These are phyloP conservation scores for Epicoccum sorghinum DNA, from an alignment of 2,329 filamentous ascomycete species.

Conservation along the genomic window DNA sequence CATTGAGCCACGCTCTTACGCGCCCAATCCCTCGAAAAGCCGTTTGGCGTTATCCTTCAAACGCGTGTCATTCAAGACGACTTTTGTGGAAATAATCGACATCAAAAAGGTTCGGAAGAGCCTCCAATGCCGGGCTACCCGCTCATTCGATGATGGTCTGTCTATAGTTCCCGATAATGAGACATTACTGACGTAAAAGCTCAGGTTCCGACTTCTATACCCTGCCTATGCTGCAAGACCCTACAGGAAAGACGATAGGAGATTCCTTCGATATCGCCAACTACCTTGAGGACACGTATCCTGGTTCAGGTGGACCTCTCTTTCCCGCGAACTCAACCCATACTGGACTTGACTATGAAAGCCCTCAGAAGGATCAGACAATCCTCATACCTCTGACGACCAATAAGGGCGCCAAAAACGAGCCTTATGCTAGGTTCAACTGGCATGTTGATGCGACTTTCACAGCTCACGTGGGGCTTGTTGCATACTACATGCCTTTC, in stretches of 20 bases:
- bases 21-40: conserved; percentile 60
- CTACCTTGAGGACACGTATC: conserved; percentile 62
- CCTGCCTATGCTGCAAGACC: conserved; percentile 63
- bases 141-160: conserved; percentile 59
- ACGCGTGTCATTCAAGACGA: conserved; percentile 53
- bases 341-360: conserved; percentile 51
- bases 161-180: no score
- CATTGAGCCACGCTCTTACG: conserved; percentile 47
- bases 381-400: conserved; percentile 45
- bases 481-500: conserved; percentile 54
- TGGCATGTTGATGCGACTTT: conserved; percentile 62
- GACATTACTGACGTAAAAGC: background rate
- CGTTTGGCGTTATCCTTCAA: conserved; percentile 59
- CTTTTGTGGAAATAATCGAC: conserved; percentile 61
- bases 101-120: conserved; percentile 51
- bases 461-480: conserved; percentile 53
- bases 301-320: conserved; percentile 54
- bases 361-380: conserved; percentile 28
- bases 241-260: conserved; percentile 55
- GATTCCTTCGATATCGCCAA: conserved; percentile 71
- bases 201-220: conserved; percentile 62
- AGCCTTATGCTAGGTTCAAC: conserved; percentile 56
- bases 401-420: conserved; percentile 46
- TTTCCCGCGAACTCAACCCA: conserved; percentile 51
- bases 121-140: conserved; percentile 53